Evolutionary conservation across 192 early-diverging fungal genomes (phyloP).

Genomic region (Backusella luteola): DNA sequence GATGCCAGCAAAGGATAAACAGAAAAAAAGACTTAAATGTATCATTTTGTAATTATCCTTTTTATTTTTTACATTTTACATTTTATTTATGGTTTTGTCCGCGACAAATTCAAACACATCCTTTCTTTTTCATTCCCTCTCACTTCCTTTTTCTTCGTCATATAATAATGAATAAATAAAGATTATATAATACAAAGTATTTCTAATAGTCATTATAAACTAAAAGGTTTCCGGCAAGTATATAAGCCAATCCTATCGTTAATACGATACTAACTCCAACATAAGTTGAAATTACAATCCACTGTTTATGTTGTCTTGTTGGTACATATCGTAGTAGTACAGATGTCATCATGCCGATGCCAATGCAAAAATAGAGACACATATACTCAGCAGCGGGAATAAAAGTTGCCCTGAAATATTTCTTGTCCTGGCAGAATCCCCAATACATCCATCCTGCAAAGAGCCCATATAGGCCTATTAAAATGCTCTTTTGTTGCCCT

Average conservation of each 20-base stretch:
- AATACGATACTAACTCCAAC: not conserved
- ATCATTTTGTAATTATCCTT: constrained; percentile 15
- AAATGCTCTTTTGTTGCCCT: not conserved
- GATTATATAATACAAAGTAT: not conserved
- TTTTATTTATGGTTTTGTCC: constrained; percentile 8
- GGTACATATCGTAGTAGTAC: not conserved
- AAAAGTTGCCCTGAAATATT: constrained; percentile 23
- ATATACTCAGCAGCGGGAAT: constrained; percentile 25
- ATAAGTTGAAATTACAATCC: not conserved
- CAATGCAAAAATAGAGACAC: constrained; percentile 6
- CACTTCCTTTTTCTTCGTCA: not conserved
- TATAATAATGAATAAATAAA: not conserved
- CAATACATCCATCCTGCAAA: constrained; percentile 10
- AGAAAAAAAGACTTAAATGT: constrained; percentile 27
- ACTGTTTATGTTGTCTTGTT: not conserved
- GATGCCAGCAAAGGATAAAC: constrained; percentile 62
- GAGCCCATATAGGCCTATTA: not conserved
- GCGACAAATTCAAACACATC: not conserved
- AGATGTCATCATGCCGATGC: constrained; percentile 1
- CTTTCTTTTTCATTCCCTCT: not conserved
- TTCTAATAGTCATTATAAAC: constrained; percentile 30
- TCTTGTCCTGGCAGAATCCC: constrained; percentile 11
- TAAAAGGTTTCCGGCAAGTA: constrained; percentile 15
- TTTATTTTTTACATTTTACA: not conserved
- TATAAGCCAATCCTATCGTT: constrained; percentile 8